phyloP scores from a whole-genome alignment of 768 basidiomycete species.

The Termitomyces sp. region DNA sequence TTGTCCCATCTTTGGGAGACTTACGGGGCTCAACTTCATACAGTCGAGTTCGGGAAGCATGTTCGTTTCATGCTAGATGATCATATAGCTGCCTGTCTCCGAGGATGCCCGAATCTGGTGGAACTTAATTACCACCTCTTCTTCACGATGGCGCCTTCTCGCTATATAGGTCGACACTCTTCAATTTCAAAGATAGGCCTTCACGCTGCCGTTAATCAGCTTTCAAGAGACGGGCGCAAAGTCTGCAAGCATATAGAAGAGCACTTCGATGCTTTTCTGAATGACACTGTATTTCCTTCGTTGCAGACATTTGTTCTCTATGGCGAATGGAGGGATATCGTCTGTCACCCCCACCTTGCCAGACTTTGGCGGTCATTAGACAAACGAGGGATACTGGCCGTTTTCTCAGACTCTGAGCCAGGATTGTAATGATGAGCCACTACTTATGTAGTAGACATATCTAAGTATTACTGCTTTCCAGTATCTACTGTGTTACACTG shows the following conservation, averaged over 20 bases:
- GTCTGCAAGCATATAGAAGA: constrained; percentile 35
- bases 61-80: constrained; percentile 49
- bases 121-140: constrained; percentile 53
- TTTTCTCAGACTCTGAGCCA: constrained; percentile 2
- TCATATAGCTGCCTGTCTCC: constrained; percentile 40
- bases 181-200: constrained; percentile 44
- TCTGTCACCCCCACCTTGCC: constrained; percentile 32
- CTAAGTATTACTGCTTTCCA: background rate
- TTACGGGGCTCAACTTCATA: constrained; percentile 45
- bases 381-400: constrained; percentile 26
- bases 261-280: constrained; percentile 43
- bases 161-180: constrained; percentile 13
- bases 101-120: constrained; percentile 37
- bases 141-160: constrained; percentile 35
- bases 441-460: background rate
- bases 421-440: background rate
- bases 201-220: constrained; percentile 41
- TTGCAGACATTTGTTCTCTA: constrained; percentile 42
- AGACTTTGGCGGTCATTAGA: constrained; percentile 23
- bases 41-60: constrained; percentile 54
- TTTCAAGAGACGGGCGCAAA: constrained; percentile 29
- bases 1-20: constrained; percentile 42
- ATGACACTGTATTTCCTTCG: constrained; percentile 33
- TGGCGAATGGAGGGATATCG: constrained; percentile 45
- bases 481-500: no score